Percentiles rank a stretch among this genome's conserved stretches.
phyloP scores from a whole-genome alignment of 1,139 yeast genomes.

The Komagataea norvegica region DNA sequence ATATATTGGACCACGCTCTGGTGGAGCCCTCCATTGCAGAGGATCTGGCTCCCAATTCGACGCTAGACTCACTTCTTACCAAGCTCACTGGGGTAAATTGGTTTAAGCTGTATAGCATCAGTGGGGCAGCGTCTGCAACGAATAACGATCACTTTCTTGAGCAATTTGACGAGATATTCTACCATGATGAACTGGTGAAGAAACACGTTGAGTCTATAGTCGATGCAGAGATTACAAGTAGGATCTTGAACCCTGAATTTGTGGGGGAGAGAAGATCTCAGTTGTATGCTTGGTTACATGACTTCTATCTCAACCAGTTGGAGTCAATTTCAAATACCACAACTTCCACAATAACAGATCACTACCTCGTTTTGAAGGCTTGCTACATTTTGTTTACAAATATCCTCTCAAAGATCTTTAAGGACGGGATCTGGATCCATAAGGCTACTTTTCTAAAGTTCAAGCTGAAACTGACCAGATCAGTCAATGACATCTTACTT shows the following conservation, averaged over 20 bases:
- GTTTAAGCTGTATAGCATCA: slow-evolving; percentile 2
- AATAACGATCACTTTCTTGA: slow-evolving; percentile 1
- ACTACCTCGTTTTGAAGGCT: slow-evolving; percentile 9
- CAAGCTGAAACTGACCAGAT: slow-evolving; percentile 2
- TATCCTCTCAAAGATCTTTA: slow-evolving; percentile 17
- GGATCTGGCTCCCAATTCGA: neutral
- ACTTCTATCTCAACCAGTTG: slow-evolving; percentile 15
- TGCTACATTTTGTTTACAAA: slow-evolving; percentile 17
- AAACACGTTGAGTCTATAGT: slow-evolving; percentile 4
- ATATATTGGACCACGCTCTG: slow-evolving; percentile 3
- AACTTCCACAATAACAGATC: slow-evolving; percentile 13
- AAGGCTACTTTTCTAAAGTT: slow-evolving; percentile 12
- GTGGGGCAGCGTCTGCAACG: neutral
- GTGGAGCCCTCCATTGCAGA: neutral
- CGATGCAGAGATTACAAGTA: slow-evolving; percentile 1
- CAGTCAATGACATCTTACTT: slow-evolving; percentile 7
- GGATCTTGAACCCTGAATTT: neutral
- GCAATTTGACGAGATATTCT: slow-evolving; percentile 2
- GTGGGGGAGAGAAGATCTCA: slow-evolving; percentile 6
- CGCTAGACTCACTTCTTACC: slow-evolving; percentile 1
- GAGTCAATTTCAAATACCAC: slow-evolving; percentile 11
- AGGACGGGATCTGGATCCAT: slow-evolving; percentile 24
- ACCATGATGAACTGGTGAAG: slow-evolving; percentile 1
- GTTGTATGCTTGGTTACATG: slow-evolving; percentile 14
- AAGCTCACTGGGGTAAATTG: slow-evolving; percentile 8